Evolutionary conservation across 2,329 filamentous ascomycete genomes (phyloP).

Genomic region (Aaosphaeria pasadenensis): DNA sequence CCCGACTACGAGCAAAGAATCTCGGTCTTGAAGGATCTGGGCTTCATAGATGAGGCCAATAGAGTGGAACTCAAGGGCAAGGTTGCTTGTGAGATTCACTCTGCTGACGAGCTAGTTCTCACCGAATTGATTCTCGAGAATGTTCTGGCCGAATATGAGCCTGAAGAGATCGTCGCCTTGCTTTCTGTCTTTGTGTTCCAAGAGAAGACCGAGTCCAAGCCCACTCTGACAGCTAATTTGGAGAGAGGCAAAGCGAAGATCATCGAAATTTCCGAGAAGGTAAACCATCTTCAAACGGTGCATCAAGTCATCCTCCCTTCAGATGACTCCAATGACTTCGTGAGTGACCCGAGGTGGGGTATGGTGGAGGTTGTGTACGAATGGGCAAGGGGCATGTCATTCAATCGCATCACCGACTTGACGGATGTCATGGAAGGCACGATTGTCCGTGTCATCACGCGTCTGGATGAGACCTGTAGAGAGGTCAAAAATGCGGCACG

Average conservation of each 20-base stretch:
- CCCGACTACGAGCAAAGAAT: constrained; percentile 97
- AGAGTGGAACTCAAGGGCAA: constrained; percentile 96
- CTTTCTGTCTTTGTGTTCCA: constrained; percentile 96
- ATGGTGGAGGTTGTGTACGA: constrained; percentile 98
- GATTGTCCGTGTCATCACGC: constrained; percentile 90
- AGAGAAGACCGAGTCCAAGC: constrained; percentile 83
- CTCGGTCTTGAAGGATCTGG: constrained; percentile 83
- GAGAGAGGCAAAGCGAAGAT: constrained; percentile 83
- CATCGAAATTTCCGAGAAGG: constrained; percentile 84
- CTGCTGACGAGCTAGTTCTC: constrained; percentile 90
- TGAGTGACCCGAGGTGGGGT: constrained; percentile 81
- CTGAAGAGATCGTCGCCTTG: constrained; percentile 92
- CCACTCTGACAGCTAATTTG: constrained; percentile 76
- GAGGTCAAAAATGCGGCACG: constrained; percentile 97
- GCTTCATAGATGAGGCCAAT: constrained; percentile 82
- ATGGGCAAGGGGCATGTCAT: constrained; percentile 96
- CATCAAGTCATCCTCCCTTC: constrained; percentile 89
- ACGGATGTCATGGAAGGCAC: constrained; percentile 97
- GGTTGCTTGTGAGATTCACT: constrained; percentile 97
- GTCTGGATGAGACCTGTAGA: constrained; percentile 91
- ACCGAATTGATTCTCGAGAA: constrained; percentile 97
- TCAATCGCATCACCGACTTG: constrained; percentile 94
- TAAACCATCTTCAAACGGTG: constrained; percentile 83
- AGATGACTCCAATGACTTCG: constrained; percentile 91
- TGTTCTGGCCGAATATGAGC: constrained; percentile 89